These are phyloP conservation scores for Adansonia rubrostipa DNA, from an alignment of 441 rosid species.

Conservation along the genomic window DNA sequence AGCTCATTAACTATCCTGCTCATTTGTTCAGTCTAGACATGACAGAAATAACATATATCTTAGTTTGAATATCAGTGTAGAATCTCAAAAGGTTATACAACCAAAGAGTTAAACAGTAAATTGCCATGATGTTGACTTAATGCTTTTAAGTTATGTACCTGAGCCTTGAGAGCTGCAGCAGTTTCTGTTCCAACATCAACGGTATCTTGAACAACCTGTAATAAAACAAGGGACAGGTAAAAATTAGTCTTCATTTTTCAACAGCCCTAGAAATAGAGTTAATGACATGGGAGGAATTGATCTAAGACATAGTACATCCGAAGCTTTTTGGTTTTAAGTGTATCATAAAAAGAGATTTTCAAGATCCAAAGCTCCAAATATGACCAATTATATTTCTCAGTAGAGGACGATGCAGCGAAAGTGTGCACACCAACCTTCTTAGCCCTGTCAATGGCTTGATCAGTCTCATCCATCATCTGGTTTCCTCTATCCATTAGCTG, in stretches of 20 bases:
- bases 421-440: constrained; percentile 56
- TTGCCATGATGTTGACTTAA: constrained; percentile 21
- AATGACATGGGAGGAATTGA: neutral
- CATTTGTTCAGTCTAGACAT: constrained; percentile 94
- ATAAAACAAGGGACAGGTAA: constrained; percentile 14
- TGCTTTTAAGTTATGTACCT: constrained; percentile 54
- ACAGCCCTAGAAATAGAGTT: neutral
- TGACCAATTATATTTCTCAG: constrained; percentile 21
- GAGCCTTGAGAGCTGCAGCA: constrained; percentile 93
- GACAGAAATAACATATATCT: constrained; percentile 31
- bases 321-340: constrained; percentile 10
- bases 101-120: constrained; percentile 14
- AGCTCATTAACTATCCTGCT: constrained; percentile 93
- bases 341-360: neutral
- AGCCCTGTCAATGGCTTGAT: constrained; percentile 92
- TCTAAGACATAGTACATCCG: neutral
- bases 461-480: constrained; percentile 92
- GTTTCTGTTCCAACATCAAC: constrained; percentile 92
- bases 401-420: constrained; percentile 7
- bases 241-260: constrained; percentile 17
- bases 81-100: constrained; percentile 24
- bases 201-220: constrained; percentile 91
- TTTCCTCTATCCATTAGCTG: constrained; percentile 78
- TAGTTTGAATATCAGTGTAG: constrained; percentile 23
- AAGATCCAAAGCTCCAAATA: neutral